phyloP scores from a whole-genome alignment of 495 filamentous ascomycete genomes.

The Neurospora tetrasperma region DNA sequence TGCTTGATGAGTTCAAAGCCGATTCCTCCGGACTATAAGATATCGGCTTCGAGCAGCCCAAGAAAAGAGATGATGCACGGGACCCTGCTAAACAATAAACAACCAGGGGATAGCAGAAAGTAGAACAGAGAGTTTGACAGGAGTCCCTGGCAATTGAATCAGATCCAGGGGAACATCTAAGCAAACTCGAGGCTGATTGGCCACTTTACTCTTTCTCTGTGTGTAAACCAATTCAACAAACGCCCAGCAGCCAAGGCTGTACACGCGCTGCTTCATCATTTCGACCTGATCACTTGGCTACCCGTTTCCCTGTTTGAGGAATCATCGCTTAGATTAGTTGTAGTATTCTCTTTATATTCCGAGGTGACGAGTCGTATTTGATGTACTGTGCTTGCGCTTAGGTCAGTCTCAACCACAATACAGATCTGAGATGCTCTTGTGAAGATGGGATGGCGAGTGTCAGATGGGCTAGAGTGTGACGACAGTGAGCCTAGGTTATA shows the following conservation, averaged over 20 bases:
- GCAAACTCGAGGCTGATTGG: neutral
- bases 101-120: neutral
- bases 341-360: neutral
- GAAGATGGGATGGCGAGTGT: neutral
- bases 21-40: neutral
- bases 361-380: neutral
- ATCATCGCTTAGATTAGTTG: neutral
- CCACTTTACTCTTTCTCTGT: neutral
- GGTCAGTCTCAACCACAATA: neutral
- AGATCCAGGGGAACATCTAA: neutral
- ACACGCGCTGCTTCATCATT: neutral
- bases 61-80: neutral
- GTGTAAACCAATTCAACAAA: neutral
- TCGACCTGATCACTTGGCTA: neutral
- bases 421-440: neutral
- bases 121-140: neutral
- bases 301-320: neutral
- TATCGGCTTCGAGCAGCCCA: neutral
- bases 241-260: neutral
- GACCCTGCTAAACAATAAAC: neutral
- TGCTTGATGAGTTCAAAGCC: neutral
- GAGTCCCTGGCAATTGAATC: neutral
- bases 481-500: neutral
- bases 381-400: neutral
- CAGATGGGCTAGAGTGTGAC: neutral